Percentiles rank a stretch among this genome's conserved stretches.
These are phyloP conservation scores for Trichophyton simii DNA, from an alignment of 2,329 filamentous ascomycete genomes.

Conservation along the genomic window DNA sequence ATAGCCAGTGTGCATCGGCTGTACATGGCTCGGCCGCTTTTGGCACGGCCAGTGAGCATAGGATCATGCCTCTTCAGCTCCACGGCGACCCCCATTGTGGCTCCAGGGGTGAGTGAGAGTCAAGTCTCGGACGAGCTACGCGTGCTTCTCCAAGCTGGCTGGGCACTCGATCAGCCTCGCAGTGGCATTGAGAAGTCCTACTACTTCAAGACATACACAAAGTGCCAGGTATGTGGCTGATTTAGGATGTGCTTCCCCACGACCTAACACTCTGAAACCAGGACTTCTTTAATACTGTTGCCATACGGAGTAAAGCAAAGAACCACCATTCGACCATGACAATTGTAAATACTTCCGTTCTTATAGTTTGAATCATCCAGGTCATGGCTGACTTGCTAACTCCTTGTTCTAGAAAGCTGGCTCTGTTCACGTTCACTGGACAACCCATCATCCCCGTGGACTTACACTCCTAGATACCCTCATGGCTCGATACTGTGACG, in stretches of 20 bases:
- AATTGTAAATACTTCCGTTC: constrained; percentile 16
- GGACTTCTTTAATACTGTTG: constrained; percentile 5
- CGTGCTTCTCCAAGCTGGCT: not conserved
- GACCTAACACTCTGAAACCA: not conserved
- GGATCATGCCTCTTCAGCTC: not conserved
- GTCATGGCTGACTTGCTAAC: not conserved
- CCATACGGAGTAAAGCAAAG: constrained; percentile 17
- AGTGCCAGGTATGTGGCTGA: not conserved
- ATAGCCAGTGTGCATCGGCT: not conserved
- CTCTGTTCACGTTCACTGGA: constrained; percentile 15
- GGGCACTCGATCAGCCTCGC: not conserved
- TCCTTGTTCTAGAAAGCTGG: constrained; percentile 9
- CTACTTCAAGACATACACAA: constrained; percentile 9
- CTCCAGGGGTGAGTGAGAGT: not conserved
- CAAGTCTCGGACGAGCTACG: not conserved
- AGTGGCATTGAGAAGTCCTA: constrained; percentile 4
- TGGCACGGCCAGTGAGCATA: not conserved
- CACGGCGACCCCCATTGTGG: not conserved
- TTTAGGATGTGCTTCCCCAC: not conserved
- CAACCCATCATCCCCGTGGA: constrained; percentile 15
- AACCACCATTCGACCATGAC: constrained; percentile 31
- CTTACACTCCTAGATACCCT: constrained; percentile 15
- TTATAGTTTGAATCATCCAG: not conserved
- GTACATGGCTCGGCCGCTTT: not conserved
- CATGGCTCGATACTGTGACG: constrained; percentile 17